Evolutionary conservation across 495 filamentous ascomycete species (phyloP).

Genomic region (Letharia columbiana): DNA sequence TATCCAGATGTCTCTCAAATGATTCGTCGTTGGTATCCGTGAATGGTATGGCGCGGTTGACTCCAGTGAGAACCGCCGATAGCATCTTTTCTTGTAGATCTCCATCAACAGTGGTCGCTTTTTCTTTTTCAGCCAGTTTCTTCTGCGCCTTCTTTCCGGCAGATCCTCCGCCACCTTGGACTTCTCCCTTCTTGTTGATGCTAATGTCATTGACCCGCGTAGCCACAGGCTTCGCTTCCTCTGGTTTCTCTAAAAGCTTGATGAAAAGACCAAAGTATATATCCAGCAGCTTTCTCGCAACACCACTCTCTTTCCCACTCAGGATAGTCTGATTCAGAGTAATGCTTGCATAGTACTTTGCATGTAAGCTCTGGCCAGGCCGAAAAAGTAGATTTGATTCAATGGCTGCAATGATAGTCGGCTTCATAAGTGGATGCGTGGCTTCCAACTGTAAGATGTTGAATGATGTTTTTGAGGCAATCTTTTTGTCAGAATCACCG

Average conservation of each 20-base stretch:
- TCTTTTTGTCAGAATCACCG: slow-evolving; percentile 87
- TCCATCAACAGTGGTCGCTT: slow-evolving; percentile 47
- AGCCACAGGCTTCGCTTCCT: slow-evolving; percentile 29
- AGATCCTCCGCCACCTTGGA: slow-evolving; percentile 44
- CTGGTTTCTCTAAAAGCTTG: slow-evolving; percentile 55
- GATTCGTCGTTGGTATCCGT: slow-evolving; percentile 67
- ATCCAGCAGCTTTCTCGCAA: slow-evolving; percentile 72
- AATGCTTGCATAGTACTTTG: slow-evolving; percentile 92
- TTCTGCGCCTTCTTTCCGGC: slow-evolving; percentile 41
- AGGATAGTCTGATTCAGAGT: slow-evolving; percentile 94
- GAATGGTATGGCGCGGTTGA: slow-evolving; percentile 93
- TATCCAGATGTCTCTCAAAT: slow-evolving; percentile 83
- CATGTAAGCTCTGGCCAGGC: slow-evolving; percentile 74
- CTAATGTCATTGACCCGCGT: slow-evolving; percentile 25
- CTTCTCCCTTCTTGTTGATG: slow-evolving; percentile 35
- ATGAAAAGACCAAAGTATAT: slow-evolving; percentile 89
- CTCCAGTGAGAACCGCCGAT: slow-evolving; percentile 81
- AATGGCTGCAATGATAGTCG: slow-evolving; percentile 69
- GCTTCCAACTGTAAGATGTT: slow-evolving; percentile 81
- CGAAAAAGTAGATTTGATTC: slow-evolving; percentile 82
- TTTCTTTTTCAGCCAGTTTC: slow-evolving; percentile 43
- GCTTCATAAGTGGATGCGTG: slow-evolving; percentile 87
- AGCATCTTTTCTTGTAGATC: slow-evolving; percentile 83
- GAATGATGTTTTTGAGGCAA: slow-evolving; percentile 85
- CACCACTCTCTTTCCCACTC: slow-evolving; percentile 67